These are phyloP conservation scores for Pleurozium schreberi DNA, from an alignment of 225 moss, liverwort and hornwort species.

Conservation along the genomic window DNA sequence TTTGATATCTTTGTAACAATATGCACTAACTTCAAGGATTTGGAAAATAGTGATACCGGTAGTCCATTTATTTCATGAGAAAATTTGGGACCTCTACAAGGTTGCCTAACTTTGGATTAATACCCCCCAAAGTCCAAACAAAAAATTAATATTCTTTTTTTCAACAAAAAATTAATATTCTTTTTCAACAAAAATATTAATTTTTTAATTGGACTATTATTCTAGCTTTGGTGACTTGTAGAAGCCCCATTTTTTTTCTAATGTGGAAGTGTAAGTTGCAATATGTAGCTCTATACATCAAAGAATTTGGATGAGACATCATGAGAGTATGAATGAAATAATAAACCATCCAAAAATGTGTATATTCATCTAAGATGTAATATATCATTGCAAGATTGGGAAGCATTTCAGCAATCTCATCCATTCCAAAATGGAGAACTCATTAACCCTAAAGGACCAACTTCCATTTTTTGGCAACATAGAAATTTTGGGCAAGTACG, in stretches of 20 bases:
- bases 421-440: not conserved
- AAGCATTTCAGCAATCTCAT: not conserved
- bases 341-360: not conserved
- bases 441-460: no score
- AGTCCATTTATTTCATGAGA: not conserved
- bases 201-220: not conserved
- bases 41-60: not conserved
- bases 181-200: not conserved
- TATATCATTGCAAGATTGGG: not conserved
- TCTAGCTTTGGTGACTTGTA: rapidly evolving
- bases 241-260: not conserved
- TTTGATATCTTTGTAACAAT: not conserved
- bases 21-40: not conserved
- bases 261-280: not conserved
- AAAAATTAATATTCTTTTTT: not conserved
- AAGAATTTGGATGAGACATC: not conserved
- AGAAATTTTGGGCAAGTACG: no score
- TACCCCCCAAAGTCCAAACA: no score
- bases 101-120: rapidly evolving
- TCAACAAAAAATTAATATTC: no score
- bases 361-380: not conserved
- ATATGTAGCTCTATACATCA: not conserved
- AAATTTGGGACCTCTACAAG: not conserved
- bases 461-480: no score
- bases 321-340: not conserved